Conservation (phyloP, 352 stramenopile genomes). For the Thraustochytrium sp. region DNA sequence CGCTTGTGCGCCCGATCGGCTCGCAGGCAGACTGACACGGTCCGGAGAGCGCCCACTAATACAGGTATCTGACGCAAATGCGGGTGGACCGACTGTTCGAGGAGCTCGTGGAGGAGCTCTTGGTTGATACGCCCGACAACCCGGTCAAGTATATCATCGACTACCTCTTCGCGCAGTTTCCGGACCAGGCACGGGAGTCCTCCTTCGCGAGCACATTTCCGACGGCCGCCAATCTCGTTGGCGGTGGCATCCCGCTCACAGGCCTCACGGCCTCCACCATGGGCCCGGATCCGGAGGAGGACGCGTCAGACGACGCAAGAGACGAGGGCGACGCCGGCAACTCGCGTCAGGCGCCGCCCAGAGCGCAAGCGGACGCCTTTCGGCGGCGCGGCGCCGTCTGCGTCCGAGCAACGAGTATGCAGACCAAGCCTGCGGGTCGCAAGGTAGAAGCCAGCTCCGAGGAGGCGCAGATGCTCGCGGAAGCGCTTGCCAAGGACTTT, state of each 20-base stretch:
- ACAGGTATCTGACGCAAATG: slow-evolving; percentile 27
- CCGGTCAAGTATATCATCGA: slow-evolving; percentile 38
- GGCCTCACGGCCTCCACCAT: neutral
- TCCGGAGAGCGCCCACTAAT: too few species aligned
- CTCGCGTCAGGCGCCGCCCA: neutral
- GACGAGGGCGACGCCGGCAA: neutral
- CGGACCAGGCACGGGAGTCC: neutral
- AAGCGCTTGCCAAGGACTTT: slow-evolving; percentile 1
- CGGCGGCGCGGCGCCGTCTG: neutral
- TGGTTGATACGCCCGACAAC: slow-evolving; percentile 24
- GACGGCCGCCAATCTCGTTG: neutral
- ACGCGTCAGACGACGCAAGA: neutral
- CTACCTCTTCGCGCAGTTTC: slow-evolving; percentile 32
- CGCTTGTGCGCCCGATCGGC: neutral
- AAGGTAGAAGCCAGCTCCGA: neutral
- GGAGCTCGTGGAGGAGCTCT: slow-evolving; percentile 15
- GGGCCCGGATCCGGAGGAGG: neutral
- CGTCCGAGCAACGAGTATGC: neutral
- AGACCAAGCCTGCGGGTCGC: neutral
- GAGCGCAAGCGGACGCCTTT: neutral
- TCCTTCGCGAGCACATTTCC: slow-evolving; percentile 35
- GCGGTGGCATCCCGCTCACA: neutral
- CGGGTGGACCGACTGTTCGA: slow-evolving; percentile 19
- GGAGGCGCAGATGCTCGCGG: neutral
- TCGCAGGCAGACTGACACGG: neutral